Base-by-base conservation (phyloP, 768 basidiomycete species). In the Mycena crocata region DNA sequence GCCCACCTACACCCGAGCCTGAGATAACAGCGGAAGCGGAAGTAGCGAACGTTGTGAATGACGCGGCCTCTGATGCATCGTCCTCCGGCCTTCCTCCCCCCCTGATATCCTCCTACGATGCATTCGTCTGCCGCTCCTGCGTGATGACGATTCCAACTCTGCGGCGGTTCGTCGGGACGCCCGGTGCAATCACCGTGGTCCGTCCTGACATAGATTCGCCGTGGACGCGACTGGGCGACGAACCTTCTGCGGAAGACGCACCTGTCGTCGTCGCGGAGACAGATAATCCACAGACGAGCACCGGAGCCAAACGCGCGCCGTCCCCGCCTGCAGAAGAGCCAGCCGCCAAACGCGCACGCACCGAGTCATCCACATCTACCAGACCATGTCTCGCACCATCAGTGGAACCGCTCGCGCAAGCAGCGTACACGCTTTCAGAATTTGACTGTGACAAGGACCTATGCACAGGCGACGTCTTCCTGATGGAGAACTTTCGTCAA, bases 401-500 rank as follows among this genome's bases (percentile, higher is more conserved):
- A 14, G 74, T 78, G 32, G 86, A 87, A 69, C 66, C 75, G 14
- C 39, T 81, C 28, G 88, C 86, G 7, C 84, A 85, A 70, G 74
- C 68, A 24, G 80, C 92, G 32, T 77, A 88, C 30, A 69, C 75
- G n/a, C 64, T 70, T n/a, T 66, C 67, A 28, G 71, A 64, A 14
- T 50, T 71, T 28, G 76, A 76, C 56, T 69, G 71, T 2, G 66
- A 72, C 55, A 57, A 71, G 13, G 76, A 76, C 44, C 74, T 88
- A 19, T 88, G 92, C 30, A 79, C 85, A 4, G 92, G 93, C 0
- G 94, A 95, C 71, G 74, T 94, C 32, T 95, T 95, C 76, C 80
- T 95, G 49, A 88, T 87, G 0, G 87, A 90, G 24, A 89, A 88
- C 21, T 95, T 90, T 79, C 86, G 92, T 63, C 81, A 87, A 40